phyloP scores from a whole-genome alignment of 352 stramenopile genomes.

The Phytopythium helicoides region DNA sequence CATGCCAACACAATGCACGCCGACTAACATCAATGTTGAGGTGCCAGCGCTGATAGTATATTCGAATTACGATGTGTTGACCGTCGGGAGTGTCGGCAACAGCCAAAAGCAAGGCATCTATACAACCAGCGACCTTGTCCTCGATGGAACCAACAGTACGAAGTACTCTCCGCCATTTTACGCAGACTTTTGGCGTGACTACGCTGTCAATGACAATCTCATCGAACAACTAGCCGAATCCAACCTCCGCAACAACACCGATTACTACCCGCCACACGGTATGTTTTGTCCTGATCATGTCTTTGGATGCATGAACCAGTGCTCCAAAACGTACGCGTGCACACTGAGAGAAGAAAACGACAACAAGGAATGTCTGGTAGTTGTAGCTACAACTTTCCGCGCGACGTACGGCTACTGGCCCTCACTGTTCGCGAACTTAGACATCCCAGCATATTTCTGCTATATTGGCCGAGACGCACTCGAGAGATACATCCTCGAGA shows the following conservation, averaged over 20 bases:
- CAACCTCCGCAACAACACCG: slow-evolving; percentile 5
- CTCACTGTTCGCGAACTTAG: slow-evolving; percentile 29
- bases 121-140: slow-evolving; percentile 37
- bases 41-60: slow-evolving; percentile 14
- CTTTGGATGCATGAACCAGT: slow-evolving; percentile 35
- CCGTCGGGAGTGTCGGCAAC: slow-evolving; percentile 20
- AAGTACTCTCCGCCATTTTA: slow-evolving; percentile 13
- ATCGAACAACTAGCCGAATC: slow-evolving; percentile 14
- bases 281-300: slow-evolving; percentile 20
- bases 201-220: slow-evolving; percentile 22
- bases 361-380: slow-evolving; percentile 29
- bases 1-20: slow-evolving; percentile 18
- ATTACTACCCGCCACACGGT: slow-evolving; percentile 18
- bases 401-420: slow-evolving; percentile 25
- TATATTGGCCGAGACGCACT: neutral
- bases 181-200: slow-evolving; percentile 48
- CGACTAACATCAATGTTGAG: slow-evolving; percentile 34
- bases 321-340: slow-evolving; percentile 36
- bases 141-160: slow-evolving; percentile 8
- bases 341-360: slow-evolving; percentile 20
- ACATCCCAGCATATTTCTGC: slow-evolving; percentile 13
- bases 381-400: slow-evolving; percentile 18
- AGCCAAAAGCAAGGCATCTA: slow-evolving; percentile 27
- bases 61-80: slow-evolving; percentile 24
- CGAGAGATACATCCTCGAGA: slow-evolving; percentile 10